Conservation (phyloP, 352 stramenopile species). For the Phytophthora nicotianae region DNA sequence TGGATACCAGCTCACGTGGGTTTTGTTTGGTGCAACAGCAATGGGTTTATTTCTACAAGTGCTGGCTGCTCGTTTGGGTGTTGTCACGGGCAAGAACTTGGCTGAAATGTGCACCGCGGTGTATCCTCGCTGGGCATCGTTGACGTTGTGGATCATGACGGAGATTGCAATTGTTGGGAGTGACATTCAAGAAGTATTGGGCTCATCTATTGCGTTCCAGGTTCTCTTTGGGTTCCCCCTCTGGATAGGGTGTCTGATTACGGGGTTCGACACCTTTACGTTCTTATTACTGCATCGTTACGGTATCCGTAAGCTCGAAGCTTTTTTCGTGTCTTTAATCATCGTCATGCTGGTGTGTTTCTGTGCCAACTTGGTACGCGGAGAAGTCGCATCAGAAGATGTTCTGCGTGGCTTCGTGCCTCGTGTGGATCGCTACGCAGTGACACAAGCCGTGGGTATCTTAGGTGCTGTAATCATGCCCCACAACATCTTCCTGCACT, state of each 20-base stretch:
- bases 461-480: conserved; percentile 97
- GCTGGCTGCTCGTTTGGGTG: conserved; percentile 91
- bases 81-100: conserved; percentile 92
- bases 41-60: conserved; percentile 94
- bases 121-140: conserved; percentile 79
- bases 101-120: conserved; percentile 85
- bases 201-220: conserved; percentile 91
- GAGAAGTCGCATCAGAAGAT: conserved; percentile 69
- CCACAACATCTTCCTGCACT: conserved; percentile 97
- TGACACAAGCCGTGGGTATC: conserved; percentile 90
- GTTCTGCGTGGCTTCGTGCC: conserved; percentile 86
- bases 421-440: conserved; percentile 72
- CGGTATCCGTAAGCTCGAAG: conserved; percentile 93
- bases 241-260: conserved; percentile 91
- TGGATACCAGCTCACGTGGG: conserved; percentile 92
- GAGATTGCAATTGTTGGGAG: conserved; percentile 93
- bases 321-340: conserved; percentile 93
- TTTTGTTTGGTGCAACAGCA: conserved; percentile 89
- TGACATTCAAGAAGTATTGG: conserved; percentile 93
- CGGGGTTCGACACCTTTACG: conserved; percentile 92
- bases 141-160: conserved; percentile 92
- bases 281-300: conserved; percentile 94
- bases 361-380: conserved; percentile 89
- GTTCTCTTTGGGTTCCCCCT: conserved; percentile 91
- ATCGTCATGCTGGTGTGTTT: conserved; percentile 94